phyloP scores from a whole-genome alignment of 2,329 filamentous ascomycete species.

The Pseudomassariella vexata region DNA sequence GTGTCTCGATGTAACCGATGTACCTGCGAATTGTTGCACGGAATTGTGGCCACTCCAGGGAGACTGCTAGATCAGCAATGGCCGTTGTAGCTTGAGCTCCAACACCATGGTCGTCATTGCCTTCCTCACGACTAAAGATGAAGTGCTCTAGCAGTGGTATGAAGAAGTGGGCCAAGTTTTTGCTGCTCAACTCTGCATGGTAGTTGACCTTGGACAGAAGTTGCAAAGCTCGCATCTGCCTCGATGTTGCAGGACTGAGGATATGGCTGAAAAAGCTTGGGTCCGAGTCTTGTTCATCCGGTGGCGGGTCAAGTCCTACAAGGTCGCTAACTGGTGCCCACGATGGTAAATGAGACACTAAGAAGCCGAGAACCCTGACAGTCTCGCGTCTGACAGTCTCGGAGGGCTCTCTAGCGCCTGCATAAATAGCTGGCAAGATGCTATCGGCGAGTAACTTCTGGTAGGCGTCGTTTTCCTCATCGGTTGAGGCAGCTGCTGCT shows the following conservation, averaged over 20 bases:
- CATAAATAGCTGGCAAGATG: slow-evolving; percentile 70
- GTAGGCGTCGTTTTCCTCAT: slow-evolving; percentile 40
- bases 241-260: slow-evolving; percentile 80
- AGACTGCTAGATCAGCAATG: slow-evolving; percentile 67
- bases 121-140: slow-evolving; percentile 73
- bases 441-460: slow-evolving; percentile 55
- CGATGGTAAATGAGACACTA: slow-evolving; percentile 64
- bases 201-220: slow-evolving; percentile 65
- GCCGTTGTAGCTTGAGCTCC: slow-evolving; percentile 81
- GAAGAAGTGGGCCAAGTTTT: slow-evolving; percentile 80
- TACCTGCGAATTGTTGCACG: slow-evolving; percentile 79
- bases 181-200: slow-evolving; percentile 60
- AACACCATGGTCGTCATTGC: slow-evolving; percentile 74
- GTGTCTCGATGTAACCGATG: slow-evolving; percentile 72
- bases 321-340: slow-evolving; percentile 73
- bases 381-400: slow-evolving; percentile 83
- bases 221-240: slow-evolving; percentile 77
- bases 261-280: slow-evolving; percentile 88
- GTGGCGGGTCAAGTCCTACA: slow-evolving; percentile 54
- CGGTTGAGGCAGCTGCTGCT: slow-evolving; percentile 41
- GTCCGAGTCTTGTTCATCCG: slow-evolving; percentile 58
- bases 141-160: slow-evolving; percentile 92
- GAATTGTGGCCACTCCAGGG: slow-evolving; percentile 87
- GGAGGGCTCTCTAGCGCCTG: slow-evolving; percentile 70
- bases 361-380: slow-evolving; percentile 69